Conservation (phyloP, 2,329 filamentous ascomycete species). For the Fusarium sp. region DNA sequence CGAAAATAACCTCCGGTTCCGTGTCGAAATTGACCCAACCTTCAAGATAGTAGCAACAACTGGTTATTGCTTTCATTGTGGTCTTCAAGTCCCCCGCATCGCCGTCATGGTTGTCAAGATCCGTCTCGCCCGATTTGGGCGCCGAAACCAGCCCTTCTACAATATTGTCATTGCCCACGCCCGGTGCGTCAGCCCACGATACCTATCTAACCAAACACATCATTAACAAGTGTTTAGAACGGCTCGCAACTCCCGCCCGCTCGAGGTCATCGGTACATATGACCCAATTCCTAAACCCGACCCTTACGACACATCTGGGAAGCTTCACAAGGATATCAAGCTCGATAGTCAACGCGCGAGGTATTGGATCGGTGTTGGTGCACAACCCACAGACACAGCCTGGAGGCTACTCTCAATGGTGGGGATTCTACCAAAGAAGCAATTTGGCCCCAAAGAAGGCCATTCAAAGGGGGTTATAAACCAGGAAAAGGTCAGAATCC, state of each 20-base stretch:
- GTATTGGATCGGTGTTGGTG: conserved; percentile 98
- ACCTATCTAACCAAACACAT: not conserved
- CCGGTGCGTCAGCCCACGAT: conserved; percentile 68
- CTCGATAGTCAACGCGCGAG: conserved; percentile 83
- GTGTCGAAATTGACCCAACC: conserved; percentile 49
- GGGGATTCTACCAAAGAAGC: conserved; percentile 55
- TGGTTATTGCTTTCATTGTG: conserved; percentile 17
- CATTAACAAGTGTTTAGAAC: conserved; percentile 65
- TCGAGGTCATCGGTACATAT: conserved; percentile 91
- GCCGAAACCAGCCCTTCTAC: conserved; percentile 89
- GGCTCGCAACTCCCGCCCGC: conserved; percentile 85
- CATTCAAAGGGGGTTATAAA: conserved; percentile 45
- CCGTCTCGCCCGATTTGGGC: conserved; percentile 92
- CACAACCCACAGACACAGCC: conserved; percentile 90
- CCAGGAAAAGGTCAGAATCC: conserved; percentile 48
- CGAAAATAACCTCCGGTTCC: conserved; percentile 52
- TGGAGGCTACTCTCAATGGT: conserved; percentile 91
- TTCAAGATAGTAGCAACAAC: conserved; percentile 28
- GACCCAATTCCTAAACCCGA: conserved; percentile 74
- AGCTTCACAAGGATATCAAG: conserved; percentile 90
- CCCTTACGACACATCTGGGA: conserved; percentile 70
- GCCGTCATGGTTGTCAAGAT: conserved; percentile 88
- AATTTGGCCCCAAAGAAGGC: conserved; percentile 50
- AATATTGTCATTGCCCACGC: conserved; percentile 97
- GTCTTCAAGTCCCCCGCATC: conserved; percentile 34